phyloP scores from a whole-genome alignment of 352 stramenopile species.

The Phytophthora cactorum region DNA sequence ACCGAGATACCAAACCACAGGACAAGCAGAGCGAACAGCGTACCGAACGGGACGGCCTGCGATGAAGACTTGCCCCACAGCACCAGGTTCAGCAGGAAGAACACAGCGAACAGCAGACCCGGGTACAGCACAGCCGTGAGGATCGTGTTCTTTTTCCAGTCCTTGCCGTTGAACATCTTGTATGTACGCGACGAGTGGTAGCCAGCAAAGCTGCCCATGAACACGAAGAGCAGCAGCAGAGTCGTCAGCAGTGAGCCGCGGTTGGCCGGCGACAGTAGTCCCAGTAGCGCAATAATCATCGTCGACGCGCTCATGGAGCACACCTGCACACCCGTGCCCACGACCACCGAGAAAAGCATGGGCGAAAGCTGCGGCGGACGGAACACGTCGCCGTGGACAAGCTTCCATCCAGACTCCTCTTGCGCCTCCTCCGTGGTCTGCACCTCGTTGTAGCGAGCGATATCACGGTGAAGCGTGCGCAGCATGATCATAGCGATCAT shows the following conservation, averaged over 20 bases:
- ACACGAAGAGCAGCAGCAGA: slow-evolving; percentile 97
- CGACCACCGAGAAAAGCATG: slow-evolving; percentile 95
- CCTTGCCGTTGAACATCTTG: slow-evolving; percentile 98
- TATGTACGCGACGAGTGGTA: slow-evolving; percentile 97
- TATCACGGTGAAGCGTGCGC: slow-evolving; percentile 98
- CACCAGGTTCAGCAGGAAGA: slow-evolving; percentile 97
- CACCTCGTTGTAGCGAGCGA: slow-evolving; percentile 96
- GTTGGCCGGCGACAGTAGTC: slow-evolving; percentile 97
- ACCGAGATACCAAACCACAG: slow-evolving; percentile 99
- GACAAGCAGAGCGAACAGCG: slow-evolving; percentile 96
- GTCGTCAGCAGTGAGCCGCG: slow-evolving; percentile 96
- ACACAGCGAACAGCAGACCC: slow-evolving; percentile 93
- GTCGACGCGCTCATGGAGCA: slow-evolving; percentile 95
- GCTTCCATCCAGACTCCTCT: slow-evolving; percentile 97
- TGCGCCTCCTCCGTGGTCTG: slow-evolving; percentile 94
- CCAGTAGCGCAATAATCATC: slow-evolving; percentile 95
- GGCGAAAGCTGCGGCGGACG: slow-evolving; percentile 93
- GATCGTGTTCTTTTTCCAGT: slow-evolving; percentile 98
- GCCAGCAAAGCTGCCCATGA: slow-evolving; percentile 97
- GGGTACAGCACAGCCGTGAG: slow-evolving; percentile 96
- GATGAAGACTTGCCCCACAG: slow-evolving; percentile 89
- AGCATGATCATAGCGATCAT: slow-evolving; percentile 99
- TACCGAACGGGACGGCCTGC: slow-evolving; percentile 95
- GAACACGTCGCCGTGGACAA: slow-evolving; percentile 99
- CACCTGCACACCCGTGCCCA: slow-evolving; percentile 97